A percentile compares a stretch with the other conserved stretches of the same genome.
phyloP scores from a whole-genome alignment of 495 filamentous ascomycete species.

The Aspergillus sclerotioniger region DNA sequence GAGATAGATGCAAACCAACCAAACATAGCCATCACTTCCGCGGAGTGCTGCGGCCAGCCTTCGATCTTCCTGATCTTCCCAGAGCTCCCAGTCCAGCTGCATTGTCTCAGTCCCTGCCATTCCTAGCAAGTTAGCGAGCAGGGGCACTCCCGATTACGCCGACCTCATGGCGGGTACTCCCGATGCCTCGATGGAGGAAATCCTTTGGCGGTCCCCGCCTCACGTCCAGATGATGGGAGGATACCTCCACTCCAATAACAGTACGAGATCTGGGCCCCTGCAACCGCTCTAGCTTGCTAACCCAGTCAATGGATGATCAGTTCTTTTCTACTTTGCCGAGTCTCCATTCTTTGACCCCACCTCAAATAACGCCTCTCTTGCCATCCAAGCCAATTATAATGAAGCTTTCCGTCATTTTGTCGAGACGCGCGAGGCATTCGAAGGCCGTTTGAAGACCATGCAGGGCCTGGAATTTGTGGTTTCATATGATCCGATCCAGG shows the following conservation, averaged over 20 bases:
- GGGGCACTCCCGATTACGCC: neutral
- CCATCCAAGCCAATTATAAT: conserved; percentile 73
- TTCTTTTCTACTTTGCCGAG: conserved; percentile 85
- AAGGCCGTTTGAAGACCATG: conserved; percentile 71
- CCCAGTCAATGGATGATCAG: conserved; percentile 24
- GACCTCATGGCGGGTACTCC: conserved; percentile 38
- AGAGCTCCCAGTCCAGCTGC: neutral
- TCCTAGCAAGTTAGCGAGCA: neutral
- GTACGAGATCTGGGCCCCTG: conserved; percentile 25
- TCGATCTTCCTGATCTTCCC: conserved; percentile 3
- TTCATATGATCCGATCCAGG: conserved; percentile 64
- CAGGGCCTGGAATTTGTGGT: conserved; percentile 81
- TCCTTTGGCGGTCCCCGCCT: conserved; percentile 66
- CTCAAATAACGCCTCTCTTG: conserved; percentile 80
- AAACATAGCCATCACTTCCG: conserved; percentile 1
- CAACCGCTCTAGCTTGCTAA: neutral
- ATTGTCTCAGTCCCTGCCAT: neutral
- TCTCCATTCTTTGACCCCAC: conserved; percentile 90
- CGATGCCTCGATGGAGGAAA: conserved; percentile 71
- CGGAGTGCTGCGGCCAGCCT: neutral
- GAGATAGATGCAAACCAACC: neutral
- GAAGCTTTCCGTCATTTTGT: conserved; percentile 61
- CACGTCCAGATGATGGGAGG: conserved; percentile 60
- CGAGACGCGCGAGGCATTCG: conserved; percentile 73
- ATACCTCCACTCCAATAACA: conserved; percentile 50